Conservation (phyloP, 768 basidiomycete genomes). For the Solioccasus polychromus region DNA sequence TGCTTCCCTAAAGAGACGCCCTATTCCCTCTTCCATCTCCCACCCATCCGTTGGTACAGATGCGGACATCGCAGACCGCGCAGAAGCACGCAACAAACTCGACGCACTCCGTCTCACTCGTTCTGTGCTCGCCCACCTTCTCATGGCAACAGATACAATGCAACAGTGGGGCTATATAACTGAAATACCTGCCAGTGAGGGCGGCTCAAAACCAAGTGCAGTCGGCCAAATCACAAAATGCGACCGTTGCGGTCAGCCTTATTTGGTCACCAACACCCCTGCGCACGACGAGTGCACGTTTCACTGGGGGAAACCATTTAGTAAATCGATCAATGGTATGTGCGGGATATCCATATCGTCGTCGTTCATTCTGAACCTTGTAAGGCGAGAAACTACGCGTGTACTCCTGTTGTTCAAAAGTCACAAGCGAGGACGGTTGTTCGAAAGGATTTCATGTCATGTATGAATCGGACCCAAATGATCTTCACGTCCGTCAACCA, state of each 20-base stretch:
- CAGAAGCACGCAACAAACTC: constrained; percentile 52
- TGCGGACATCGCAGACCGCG: constrained; percentile 53
- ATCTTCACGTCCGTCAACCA: constrained; percentile 70
- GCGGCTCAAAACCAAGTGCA: constrained; percentile 60
- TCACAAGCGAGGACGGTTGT: constrained; percentile 63
- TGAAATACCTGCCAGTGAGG: constrained; percentile 62
- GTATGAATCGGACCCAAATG: constrained; percentile 64
- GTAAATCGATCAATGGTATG: constrained; percentile 63
- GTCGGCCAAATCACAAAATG: constrained; percentile 66
- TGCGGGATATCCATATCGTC: background rate
- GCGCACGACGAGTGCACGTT: constrained; percentile 64
- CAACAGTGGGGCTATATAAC: constrained; percentile 67
- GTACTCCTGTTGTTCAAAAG: constrained; percentile 77
- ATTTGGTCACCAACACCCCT: constrained; percentile 59
- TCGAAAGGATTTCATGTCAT: constrained; percentile 86
- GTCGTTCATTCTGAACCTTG: constrained; percentile 1
- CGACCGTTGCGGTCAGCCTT: constrained; percentile 73
- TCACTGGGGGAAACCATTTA: constrained; percentile 80
- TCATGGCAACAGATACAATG: constrained; percentile 59
- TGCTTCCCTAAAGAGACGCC: constrained; percentile 49
- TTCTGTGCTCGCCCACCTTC: constrained; percentile 50
- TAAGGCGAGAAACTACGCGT: constrained; percentile 67
- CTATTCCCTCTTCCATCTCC: constrained; percentile 51
- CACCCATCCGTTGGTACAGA: constrained; percentile 82
- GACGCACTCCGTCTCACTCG: constrained; percentile 52